Conservation (phyloP, 1,139 yeast species). For the Wickerhamomyces sp. region DNA sequence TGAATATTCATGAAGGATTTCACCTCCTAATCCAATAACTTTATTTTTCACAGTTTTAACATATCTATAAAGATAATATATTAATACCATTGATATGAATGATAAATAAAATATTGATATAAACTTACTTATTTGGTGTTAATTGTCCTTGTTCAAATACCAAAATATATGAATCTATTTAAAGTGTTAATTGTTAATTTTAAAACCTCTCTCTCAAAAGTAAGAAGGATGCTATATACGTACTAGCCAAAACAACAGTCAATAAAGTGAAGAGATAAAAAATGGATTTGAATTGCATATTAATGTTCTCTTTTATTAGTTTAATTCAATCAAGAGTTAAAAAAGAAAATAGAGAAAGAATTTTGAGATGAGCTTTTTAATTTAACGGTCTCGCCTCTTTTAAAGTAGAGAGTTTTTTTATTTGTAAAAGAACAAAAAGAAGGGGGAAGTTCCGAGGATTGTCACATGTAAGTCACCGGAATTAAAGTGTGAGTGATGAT, state of each 20-base stretch:
- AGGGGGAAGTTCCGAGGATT: too few relatives aligned
- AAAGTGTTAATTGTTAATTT: too few relatives aligned
- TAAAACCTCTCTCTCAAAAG: background rate
- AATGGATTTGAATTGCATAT: slow-evolving; percentile 5
- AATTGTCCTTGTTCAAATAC: slow-evolving; percentile 24
- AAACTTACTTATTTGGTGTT: slow-evolving; percentile 21
- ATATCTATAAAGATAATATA: slow-evolving; percentile 6
- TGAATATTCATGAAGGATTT: slow-evolving; percentile 33
- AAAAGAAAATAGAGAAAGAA: too few relatives aligned
- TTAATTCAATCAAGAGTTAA: too few relatives aligned
- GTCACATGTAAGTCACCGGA: too few relatives aligned
- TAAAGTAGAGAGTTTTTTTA: too few relatives aligned
- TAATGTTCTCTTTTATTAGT: too few relatives aligned
- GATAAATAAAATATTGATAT: background rate
- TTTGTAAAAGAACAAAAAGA: too few relatives aligned
- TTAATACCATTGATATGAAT: background rate
- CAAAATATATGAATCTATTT: slow-evolving; percentile 20
- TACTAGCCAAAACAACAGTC: slow-evolving; percentile 5
- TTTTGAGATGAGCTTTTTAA: too few relatives aligned
- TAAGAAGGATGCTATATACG: background rate
- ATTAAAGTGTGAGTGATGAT: too few relatives aligned
- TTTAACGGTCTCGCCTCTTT: too few relatives aligned
- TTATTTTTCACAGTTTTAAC: slow-evolving; percentile 26
- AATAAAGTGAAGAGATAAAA: slow-evolving; percentile 1
- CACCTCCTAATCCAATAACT: slow-evolving; percentile 32